Percentiles rank a stretch among this genome's conserved stretches.
phyloP scores from a whole-genome alignment of 2,329 filamentous ascomycete species.

The Nigrograna mackinnonii region DNA sequence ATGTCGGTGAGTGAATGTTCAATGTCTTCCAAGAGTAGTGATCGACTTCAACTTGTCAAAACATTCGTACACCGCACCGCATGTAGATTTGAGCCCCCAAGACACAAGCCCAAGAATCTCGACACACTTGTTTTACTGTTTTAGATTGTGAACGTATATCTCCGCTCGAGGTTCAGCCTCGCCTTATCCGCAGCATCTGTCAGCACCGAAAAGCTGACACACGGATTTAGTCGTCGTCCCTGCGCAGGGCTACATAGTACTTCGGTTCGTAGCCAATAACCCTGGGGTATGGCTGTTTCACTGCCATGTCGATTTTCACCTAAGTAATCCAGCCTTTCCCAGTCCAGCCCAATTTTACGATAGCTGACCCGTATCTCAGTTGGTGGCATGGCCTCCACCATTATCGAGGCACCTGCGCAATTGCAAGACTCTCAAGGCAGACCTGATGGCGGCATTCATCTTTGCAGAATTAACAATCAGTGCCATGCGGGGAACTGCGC shows the following conservation, averaged over 20 bases:
- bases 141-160: no score
- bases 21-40: no score
- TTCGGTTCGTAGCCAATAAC: slow-evolving; percentile 43
- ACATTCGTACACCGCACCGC: no score
- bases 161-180: no score
- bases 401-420: slow-evolving; percentile 31
- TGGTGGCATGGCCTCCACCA: slow-evolving; percentile 30
- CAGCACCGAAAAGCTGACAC: no score
- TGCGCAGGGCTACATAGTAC: slow-evolving; percentile 43
- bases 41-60: no score
- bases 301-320: slow-evolving; percentile 38
- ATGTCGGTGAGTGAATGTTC: slow-evolving; percentile 18
- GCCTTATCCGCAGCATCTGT: no score
- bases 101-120: no score
- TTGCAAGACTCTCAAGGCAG: slow-evolving; percentile 17
- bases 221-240: slow-evolving; percentile 48
- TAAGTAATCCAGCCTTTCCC: no score
- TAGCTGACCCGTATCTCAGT: no score
- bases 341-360: no score
- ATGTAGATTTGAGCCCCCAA: no score
- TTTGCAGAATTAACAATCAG: slow-evolving; percentile 13
- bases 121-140: neutral
- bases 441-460: slow-evolving; percentile 9
- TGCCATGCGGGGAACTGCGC: slow-evolving; percentile 26
- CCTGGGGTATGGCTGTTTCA: slow-evolving; percentile 43